Conservation (phyloP, 345 rosid species). For the Passiflora organensis region DNA sequence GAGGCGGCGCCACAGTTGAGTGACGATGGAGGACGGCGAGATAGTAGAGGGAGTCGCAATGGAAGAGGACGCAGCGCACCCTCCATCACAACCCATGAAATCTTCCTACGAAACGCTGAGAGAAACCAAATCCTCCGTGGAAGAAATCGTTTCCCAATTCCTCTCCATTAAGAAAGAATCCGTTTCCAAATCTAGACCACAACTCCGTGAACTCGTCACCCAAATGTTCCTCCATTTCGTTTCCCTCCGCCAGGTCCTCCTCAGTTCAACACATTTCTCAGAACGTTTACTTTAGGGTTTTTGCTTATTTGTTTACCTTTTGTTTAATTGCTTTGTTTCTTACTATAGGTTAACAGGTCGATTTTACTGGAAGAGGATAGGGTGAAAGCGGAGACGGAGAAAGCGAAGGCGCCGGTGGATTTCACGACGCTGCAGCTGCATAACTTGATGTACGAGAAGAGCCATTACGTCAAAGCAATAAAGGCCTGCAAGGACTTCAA, state of each 20-base stretch:
- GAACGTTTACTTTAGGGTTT: neutral
- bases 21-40: conserved; percentile 85
- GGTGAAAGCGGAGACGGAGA: conserved; percentile 63
- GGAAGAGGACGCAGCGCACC: conserved; percentile 31
- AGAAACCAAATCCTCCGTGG: conserved; percentile 70
- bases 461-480: conserved; percentile 76
- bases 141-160: conserved; percentile 59
- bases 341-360: conserved; percentile 58
- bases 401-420: conserved; percentile 71
- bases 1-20: neutral
- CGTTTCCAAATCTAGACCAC: conserved; percentile 39
- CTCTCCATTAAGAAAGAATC: conserved; percentile 54
- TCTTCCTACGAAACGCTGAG: conserved; percentile 57
- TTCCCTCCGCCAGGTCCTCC: conserved; percentile 69
- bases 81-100: conserved; percentile 29
- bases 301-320: neutral
- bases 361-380: conserved; percentile 73
- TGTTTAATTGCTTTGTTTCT: neutral
- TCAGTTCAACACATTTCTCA: too few species aligned
- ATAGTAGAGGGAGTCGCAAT: conserved; percentile 65
- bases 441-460: conserved; percentile 90
- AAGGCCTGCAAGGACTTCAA: conserved; percentile 78
- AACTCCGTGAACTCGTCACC: conserved; percentile 68
- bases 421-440: conserved; percentile 75
- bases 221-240: conserved; percentile 83